Conservation (phyloP, 116 monocot genomes). For the Dioscorea cayenensis region DNA sequence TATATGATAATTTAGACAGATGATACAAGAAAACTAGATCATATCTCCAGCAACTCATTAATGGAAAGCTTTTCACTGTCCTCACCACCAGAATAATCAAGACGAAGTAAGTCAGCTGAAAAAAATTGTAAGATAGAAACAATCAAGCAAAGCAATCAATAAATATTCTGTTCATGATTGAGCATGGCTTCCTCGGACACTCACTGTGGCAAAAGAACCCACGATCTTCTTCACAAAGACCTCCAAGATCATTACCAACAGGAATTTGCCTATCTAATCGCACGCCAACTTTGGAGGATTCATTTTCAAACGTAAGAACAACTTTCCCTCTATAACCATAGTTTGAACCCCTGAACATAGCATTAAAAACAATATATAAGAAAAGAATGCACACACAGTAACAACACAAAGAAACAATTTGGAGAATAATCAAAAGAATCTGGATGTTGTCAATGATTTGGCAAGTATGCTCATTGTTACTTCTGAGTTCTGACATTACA, state of each 20-base stretch:
- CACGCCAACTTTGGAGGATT: conserved; percentile 89
- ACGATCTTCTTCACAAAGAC: conserved; percentile 91
- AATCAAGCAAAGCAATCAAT: not conserved
- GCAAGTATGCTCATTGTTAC: too few species aligned
- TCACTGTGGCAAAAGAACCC: conserved; percentile 91
- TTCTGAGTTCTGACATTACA: too few species aligned
- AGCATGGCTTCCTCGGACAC: not conserved
- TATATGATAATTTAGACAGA: not conserved
- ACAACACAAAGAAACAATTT: not conserved
- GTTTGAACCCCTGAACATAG: conserved; percentile 61
- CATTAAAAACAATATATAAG: conserved; percentile 4
- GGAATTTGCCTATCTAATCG: conserved; percentile 90
- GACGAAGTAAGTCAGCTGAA: conserved; percentile 72
- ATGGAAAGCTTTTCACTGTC: conserved; percentile 70
- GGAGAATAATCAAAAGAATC: not conserved
- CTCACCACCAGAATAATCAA: conserved; percentile 51
- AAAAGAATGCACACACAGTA: not conserved
- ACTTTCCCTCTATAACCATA: conserved; percentile 90
- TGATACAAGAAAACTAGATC: not conserved
- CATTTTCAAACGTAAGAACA: conserved; percentile 91
- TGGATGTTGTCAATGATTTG: not conserved
- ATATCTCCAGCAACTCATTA: conserved; percentile 70
- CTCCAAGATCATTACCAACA: conserved; percentile 93
- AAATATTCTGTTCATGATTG: not conserved
- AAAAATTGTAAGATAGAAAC: conserved; percentile 1